These are phyloP conservation scores for Xeromyces bisporus DNA, from an alignment of 495 filamentous ascomycete species.

Conservation along the genomic window DNA sequence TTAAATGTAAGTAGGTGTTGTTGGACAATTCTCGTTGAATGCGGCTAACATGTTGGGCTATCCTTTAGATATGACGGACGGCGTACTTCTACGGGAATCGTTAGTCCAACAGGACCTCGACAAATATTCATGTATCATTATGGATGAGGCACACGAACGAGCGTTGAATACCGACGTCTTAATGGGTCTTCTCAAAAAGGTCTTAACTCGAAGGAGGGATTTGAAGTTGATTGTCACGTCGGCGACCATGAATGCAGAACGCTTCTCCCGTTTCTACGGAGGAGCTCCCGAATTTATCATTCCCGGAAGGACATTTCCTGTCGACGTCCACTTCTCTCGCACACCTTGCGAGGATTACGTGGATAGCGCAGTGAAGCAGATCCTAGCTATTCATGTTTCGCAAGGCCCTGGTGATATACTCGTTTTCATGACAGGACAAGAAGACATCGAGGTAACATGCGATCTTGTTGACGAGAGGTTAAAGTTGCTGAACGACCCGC, in stretches of 20 bases:
- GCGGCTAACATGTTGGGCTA: constrained; percentile 8
- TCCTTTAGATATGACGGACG: constrained; percentile 77
- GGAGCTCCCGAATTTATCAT: constrained; percentile 98
- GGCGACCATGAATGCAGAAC: constrained; percentile 95
- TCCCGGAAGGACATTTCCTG: constrained; percentile 90
- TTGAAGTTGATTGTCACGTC: constrained; percentile 96
- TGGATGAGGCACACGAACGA: constrained; percentile 98
- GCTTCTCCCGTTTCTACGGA: constrained; percentile 90
- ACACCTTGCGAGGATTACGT: constrained; percentile 97
- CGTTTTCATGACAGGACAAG: constrained; percentile 98
- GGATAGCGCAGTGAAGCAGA: constrained; percentile 89
- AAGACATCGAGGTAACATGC: constrained; percentile 95
- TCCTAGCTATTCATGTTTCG: constrained; percentile 91
- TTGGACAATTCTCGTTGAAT: not conserved
- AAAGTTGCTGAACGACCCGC: constrained; percentile 84
- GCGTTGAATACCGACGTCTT: constrained; percentile 93
- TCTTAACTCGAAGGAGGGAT: constrained; percentile 75
- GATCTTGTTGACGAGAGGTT: constrained; percentile 80
- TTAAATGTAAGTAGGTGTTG: constrained; percentile 51
- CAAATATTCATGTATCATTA: constrained; percentile 95
- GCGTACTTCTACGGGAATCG: constrained; percentile 85
- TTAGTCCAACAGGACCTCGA: constrained; percentile 84
- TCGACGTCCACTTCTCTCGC: constrained; percentile 89
- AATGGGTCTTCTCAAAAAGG: constrained; percentile 96
- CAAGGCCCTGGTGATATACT: constrained; percentile 86